Conservation (phyloP, 257 asterid genomes). For the Paraleonurus japonicus region DNA sequence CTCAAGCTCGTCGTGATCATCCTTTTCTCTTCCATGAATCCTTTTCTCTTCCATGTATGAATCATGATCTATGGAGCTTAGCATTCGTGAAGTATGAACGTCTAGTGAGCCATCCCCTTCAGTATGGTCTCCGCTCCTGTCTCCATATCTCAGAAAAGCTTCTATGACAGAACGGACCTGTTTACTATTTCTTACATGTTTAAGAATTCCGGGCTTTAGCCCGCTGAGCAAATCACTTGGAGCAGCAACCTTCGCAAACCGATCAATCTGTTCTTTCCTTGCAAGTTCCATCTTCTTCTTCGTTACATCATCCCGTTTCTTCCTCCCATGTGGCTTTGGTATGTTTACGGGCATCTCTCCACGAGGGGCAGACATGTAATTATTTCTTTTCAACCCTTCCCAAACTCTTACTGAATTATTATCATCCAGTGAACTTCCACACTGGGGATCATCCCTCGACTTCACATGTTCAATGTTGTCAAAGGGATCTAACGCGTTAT, state of each 20-base stretch:
- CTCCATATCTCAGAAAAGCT: slow-evolving; percentile 67
- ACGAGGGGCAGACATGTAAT: slow-evolving; percentile 48
- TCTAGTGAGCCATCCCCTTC: no score
- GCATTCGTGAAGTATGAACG: slow-evolving; percentile 25
- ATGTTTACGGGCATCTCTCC: slow-evolving; percentile 42
- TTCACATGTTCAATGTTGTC: slow-evolving; percentile 34
- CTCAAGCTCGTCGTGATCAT: slow-evolving; percentile 52
- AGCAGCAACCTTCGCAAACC: slow-evolving; percentile 87
- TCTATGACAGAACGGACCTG: slow-evolving; percentile 87
- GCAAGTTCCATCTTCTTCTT: slow-evolving; percentile 74
- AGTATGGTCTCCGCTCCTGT: slow-evolving; percentile 25
- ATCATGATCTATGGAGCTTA: no score
- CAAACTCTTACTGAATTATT: slow-evolving; percentile 64
- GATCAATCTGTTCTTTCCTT: slow-evolving; percentile 71
- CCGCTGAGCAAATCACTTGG: slow-evolving; percentile 89
- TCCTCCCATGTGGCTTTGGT: slow-evolving; percentile 66
- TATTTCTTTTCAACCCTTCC: slow-evolving; percentile 81
- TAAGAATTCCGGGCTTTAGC: slow-evolving; percentile 85
- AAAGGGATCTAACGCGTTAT: slow-evolving; percentile 30
- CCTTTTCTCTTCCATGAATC: slow-evolving; percentile 31
- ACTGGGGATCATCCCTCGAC: slow-evolving; percentile 56
- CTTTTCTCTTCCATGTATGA: slow-evolving; percentile 32
- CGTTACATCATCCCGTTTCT: slow-evolving; percentile 46
- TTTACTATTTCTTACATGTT: slow-evolving; percentile 79
- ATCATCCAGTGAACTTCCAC: no score